Conservation (phyloP, 306 rosid genomes). For the Castanospermum australe region DNA sequence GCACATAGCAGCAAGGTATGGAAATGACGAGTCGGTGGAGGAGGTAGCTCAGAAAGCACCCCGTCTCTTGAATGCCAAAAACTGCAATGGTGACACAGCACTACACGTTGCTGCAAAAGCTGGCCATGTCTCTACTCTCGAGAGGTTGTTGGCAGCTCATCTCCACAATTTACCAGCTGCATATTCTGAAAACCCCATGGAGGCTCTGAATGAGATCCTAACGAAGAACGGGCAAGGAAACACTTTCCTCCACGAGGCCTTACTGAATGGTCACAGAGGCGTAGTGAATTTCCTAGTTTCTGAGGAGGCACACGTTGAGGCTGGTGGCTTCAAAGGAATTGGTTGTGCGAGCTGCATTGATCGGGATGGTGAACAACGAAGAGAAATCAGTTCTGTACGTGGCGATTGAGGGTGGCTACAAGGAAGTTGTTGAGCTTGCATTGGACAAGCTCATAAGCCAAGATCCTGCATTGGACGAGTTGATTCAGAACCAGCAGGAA, state of each 20-base stretch:
- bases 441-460: not conserved
- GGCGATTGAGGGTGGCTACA: not conserved
- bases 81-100: not conserved
- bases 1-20: not conserved
- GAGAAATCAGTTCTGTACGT: not conserved
- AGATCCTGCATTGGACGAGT: not conserved
- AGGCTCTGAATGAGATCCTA: not conserved
- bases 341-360: too few species aligned
- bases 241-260: not conserved
- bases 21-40: not conserved
- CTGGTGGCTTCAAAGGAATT: not conserved
- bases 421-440: not conserved
- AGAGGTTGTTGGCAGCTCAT: not conserved
- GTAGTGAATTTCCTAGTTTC: not conserved
- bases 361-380: not conserved
- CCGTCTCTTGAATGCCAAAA: accelerated
- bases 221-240: not conserved
- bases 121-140: not conserved
- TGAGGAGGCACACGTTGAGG: not conserved
- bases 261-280: not conserved
- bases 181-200: not conserved
- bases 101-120: constrained; percentile 11
- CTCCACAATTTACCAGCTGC: not conserved
- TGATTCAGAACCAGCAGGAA: too few species aligned
- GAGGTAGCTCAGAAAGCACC: accelerated